These are phyloP conservation scores for Medicago truncatula DNA, from an alignment of 306 rosid species.

Conservation along the genomic window MtrunA17r5.0-ANR NC_053045.1:36058001-36058500, in stretches of 20 bases:
- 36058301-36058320: slow-evolving; percentile 45
- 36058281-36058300: slow-evolving; percentile 49
- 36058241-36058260: slow-evolving; percentile 12
- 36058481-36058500: background rate
- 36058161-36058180: slow-evolving; percentile 76
- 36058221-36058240: background rate
- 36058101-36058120: slow-evolving; percentile 52
- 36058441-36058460: slow-evolving; percentile 28
- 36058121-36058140: slow-evolving; percentile 47
- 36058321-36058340: slow-evolving; percentile 37
- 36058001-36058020: slow-evolving; percentile 70
- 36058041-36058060: slow-evolving; percentile 76
- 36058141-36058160: slow-evolving; percentile 51
- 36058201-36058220: slow-evolving; percentile 54
- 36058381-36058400: slow-evolving; percentile 32
- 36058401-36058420: slow-evolving; percentile 27
- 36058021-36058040: slow-evolving; percentile 83
- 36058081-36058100: slow-evolving; percentile 57
- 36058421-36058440: slow-evolving; percentile 26
- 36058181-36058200: slow-evolving; percentile 68
- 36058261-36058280: slow-evolving; percentile 58
- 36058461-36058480: slow-evolving; percentile 1
- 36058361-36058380: slow-evolving; percentile 47
- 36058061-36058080: slow-evolving; percentile 62
- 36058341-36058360: slow-evolving; percentile 45